These are phyloP conservation scores for Aspergillus carbonarius DNA, from an alignment of 2,329 filamentous ascomycete genomes.

Conservation along the genomic window DNA sequence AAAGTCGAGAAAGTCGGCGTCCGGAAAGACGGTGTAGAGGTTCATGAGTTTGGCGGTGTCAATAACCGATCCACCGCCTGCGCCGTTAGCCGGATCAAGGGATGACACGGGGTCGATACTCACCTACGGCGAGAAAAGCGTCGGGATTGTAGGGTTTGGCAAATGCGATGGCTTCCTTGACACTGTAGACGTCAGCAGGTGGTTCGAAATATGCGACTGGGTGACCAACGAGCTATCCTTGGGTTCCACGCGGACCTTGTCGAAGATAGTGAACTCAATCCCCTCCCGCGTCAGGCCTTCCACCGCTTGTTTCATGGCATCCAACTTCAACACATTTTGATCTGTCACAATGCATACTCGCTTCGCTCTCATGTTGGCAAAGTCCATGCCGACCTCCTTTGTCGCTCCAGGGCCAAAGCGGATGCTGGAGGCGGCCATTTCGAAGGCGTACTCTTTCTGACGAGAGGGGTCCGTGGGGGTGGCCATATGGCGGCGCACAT, in stretches of 20 bases:
- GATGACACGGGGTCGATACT: constrained; percentile 10
- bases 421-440: constrained; percentile 95
- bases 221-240: constrained; percentile 76
- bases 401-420: constrained; percentile 91
- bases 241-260: constrained; percentile 79
- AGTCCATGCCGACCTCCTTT: constrained; percentile 96
- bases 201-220: constrained; percentile 22
- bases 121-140: constrained; percentile 86
- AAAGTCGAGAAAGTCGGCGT: constrained; percentile 94
- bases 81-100: constrained; percentile 9
- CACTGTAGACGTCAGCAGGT: constrained; percentile 48
- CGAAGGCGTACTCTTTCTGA: constrained; percentile 95
- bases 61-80: constrained; percentile 82
- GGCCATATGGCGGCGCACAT: constrained; percentile 64
- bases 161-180: constrained; percentile 87
- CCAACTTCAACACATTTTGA: constrained; percentile 72
- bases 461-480: constrained; percentile 70
- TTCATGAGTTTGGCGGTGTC: constrained; percentile 99
- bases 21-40: constrained; percentile 83
- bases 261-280: constrained; percentile 77
- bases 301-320: constrained; percentile 85
- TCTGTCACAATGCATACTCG: constrained; percentile 93
- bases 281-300: constrained; percentile 77
- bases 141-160: constrained; percentile 78
- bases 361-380: constrained; percentile 84